Base-by-base conservation (phyloP, 305 asterid genomes). In the Fraxinus latifolia region DNA sequence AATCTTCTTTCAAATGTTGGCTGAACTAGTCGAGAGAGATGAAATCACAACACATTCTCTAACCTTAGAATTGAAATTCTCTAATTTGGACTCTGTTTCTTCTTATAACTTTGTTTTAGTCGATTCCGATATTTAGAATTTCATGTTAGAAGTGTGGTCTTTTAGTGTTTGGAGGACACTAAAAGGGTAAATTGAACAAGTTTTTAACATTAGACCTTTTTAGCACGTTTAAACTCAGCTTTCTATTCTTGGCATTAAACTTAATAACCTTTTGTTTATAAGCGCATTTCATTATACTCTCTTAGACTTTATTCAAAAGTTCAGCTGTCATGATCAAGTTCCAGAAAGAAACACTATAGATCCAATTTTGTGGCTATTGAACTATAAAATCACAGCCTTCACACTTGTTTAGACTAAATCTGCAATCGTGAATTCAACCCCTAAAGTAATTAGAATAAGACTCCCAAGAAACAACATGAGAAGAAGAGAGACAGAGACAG, bases 371-470 rank as follows among this genome's bases (percentile, higher is more conserved):
- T 25, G 76, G 80, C 77, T 72, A 27, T 44, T 70, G 32, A 12
- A 29, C 55, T 23, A 7, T 58, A 58, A 58, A n/a, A 55, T 58
- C 68, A 58, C 68, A 58, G 27, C 68, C 27, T 58, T 55, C 31
- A 27, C 23, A 31, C 50, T 58, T 78, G 27, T 39, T 11, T 47
- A 31, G 4, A 15, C 78, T 65, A 75, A 86, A 83, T 73, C 77
- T 55, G 58, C 82, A 71, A 86, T 77, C 79, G 80, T 71, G 82
- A 81, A 80, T 80, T 79, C 47, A 74, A 81, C 72, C 77, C 62
- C 81, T 47, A 44, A 33, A 67, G 53, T 55, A 86, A 23, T 73
- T 21, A 50, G 77, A 71, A 42, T 17, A 79, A 82, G 15, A 82
- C 82, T 85, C 79, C 79, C 75, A 73, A 79, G 44, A 62, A 82